Conservation (phyloP, 2,329 filamentous ascomycete genomes). For the Ophiocordyceps australis region DNA sequence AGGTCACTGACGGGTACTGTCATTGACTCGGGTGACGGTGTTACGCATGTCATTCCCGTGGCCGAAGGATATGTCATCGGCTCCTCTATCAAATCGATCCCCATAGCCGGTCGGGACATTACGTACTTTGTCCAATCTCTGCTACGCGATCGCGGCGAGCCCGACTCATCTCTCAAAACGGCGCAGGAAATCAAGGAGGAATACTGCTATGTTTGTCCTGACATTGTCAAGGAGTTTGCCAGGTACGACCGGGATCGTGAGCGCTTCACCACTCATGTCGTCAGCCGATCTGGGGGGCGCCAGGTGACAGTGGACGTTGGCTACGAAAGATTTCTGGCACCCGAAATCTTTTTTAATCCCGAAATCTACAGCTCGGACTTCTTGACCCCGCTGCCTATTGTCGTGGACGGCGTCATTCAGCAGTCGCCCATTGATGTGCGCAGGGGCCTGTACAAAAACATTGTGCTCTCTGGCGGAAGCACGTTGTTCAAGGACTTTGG, state of each 20-base stretch:
- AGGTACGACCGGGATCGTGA: slow-evolving; percentile 87
- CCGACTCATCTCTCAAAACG: slow-evolving; percentile 92
- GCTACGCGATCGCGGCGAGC: slow-evolving; percentile 86
- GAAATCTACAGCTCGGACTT: slow-evolving; percentile 99
- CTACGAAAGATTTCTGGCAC: slow-evolving; percentile 93
- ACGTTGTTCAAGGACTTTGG: slow-evolving; percentile 99
- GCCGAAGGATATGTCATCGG: slow-evolving; percentile 98
- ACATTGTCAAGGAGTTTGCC: slow-evolving; percentile 96
- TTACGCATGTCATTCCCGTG: slow-evolving; percentile 96
- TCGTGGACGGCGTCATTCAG: slow-evolving; percentile 94
- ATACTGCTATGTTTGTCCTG: slow-evolving; percentile 94
- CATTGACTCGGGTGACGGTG: slow-evolving; percentile 96
- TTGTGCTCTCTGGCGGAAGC: slow-evolving; percentile 90
- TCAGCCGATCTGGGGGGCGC: slow-evolving; percentile 70
- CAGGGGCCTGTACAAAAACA: slow-evolving; percentile 97
- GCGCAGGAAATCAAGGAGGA: slow-evolving; percentile 98
- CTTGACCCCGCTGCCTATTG: slow-evolving; percentile 79
- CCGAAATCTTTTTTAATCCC: slow-evolving; percentile 99
- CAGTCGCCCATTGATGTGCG: slow-evolving; percentile 95
- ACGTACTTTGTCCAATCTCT: slow-evolving; percentile 98
- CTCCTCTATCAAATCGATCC: slow-evolving; percentile 97
- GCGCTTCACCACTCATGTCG: slow-evolving; percentile 78
- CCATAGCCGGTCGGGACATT: slow-evolving; percentile 93
- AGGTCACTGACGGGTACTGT: slow-evolving; percentile 92
- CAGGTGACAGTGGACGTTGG: slow-evolving; percentile 80